Evolutionary conservation across 2,329 filamentous ascomycete species (phyloP).

Genomic region (Berkeleyomyces rouxiae): DNA sequence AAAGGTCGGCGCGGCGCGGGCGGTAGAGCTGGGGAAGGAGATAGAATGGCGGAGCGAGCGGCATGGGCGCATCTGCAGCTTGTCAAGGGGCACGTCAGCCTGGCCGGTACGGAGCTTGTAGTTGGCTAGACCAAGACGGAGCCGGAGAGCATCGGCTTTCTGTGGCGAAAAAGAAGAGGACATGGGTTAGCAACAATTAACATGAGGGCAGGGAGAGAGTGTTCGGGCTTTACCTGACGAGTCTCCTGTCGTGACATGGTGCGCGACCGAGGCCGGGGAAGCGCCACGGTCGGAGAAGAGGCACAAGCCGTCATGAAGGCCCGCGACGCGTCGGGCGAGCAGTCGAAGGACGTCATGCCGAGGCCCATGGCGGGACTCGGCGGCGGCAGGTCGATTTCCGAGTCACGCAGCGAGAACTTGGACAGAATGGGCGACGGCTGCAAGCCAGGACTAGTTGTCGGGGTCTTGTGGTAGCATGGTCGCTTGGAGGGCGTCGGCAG

Average conservation of each 20-base stretch:
- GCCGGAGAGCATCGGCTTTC: conserved; percentile 47
- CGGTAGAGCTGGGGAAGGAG: conserved; percentile 53
- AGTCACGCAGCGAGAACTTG: conserved; percentile 1
- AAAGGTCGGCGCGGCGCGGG: conserved; percentile 31
- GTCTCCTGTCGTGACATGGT: conserved; percentile 12
- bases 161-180: conserved; percentile 19
- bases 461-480: neutral
- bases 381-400: neutral
- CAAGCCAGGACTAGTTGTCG: neutral
- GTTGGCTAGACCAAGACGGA: conserved; percentile 52
- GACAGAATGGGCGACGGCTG: conserved; percentile 9
- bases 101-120: conserved; percentile 66
- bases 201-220: neutral
- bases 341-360: conserved; percentile 5
- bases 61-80: conserved; percentile 36
- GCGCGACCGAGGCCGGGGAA: neutral
- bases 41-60: conserved; percentile 45
- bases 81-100: conserved; percentile 44
- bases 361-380: neutral
- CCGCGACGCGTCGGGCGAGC: conserved; percentile 10
- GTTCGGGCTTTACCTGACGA: conserved; percentile 24
- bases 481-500: conserved; percentile 5
- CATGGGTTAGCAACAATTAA: conserved; percentile 4
- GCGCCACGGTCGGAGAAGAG: conserved; percentile 1
- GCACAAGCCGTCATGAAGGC: conserved; percentile 10